These are phyloP conservation scores for Hymenoscyphus salicellus DNA, from an alignment of 2,329 filamentous ascomycete species.

Conservation along the genomic window DNA sequence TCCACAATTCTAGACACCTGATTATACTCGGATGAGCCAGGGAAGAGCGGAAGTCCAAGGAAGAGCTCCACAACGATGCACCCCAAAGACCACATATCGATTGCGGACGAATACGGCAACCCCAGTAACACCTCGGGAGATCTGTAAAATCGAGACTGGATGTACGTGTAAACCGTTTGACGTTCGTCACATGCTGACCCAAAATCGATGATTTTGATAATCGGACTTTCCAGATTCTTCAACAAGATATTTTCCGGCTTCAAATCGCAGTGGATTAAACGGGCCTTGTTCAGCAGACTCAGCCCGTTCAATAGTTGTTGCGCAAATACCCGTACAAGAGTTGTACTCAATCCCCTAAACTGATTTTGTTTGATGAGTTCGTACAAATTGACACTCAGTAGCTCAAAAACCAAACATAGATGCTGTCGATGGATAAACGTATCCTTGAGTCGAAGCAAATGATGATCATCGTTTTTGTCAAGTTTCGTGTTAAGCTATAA, in stretches of 20 bases:
- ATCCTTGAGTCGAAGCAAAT: conserved; percentile 89
- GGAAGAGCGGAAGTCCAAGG: conserved; percentile 88
- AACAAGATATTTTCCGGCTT: conserved; percentile 97
- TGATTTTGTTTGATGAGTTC: conserved; percentile 99
- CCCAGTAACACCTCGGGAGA: conserved; percentile 96
- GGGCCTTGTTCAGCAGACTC: conserved; percentile 89
- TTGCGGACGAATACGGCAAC: conserved; percentile 93
- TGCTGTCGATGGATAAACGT: conserved; percentile 98
- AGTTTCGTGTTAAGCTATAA: conserved; percentile 89
- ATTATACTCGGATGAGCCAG: conserved; percentile 97
- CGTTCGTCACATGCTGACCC: conserved; percentile 97
- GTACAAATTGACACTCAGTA: conserved; percentile 95
- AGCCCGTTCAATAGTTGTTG: conserved; percentile 93
- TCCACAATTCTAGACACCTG: conserved; percentile 96
- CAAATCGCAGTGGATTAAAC: conserved; percentile 94
- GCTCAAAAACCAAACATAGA: conserved; percentile 92
- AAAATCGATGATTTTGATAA: conserved; percentile 99
- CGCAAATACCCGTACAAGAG: conserved; percentile 92
- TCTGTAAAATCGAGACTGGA: conserved; percentile 95
- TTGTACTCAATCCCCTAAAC: conserved; percentile 94
- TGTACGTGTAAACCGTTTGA: conserved; percentile 98
- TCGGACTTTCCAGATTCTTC: conserved; percentile 97
- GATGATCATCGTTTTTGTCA: conserved; percentile 98
- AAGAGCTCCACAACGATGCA: conserved; percentile 98
- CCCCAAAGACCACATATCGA: conserved; percentile 99